phyloP scores from a whole-genome alignment of 2,329 filamentous ascomycete genomes.

The Cryphonectria carpinicola region DNA sequence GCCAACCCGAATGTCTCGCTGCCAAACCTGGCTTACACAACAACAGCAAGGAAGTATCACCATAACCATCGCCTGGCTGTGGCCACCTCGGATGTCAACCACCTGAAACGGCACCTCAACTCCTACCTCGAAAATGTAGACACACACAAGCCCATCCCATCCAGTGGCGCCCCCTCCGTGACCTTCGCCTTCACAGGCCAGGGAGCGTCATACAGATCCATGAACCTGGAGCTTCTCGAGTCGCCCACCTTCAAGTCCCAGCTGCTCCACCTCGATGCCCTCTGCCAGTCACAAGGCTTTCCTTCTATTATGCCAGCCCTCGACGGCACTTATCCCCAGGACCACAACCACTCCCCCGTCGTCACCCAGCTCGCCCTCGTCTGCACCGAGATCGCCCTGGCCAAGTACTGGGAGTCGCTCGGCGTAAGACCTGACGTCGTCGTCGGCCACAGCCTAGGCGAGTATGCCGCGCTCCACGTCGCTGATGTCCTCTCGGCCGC shows the following conservation, averaged over 20 bases:
- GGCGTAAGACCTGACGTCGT: slow-evolving; percentile 49
- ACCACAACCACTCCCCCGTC: slow-evolving; percentile 29
- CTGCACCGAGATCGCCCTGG: slow-evolving; percentile 48
- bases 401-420: slow-evolving; percentile 47
- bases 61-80: slow-evolving; percentile 37
- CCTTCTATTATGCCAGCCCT: slow-evolving; percentile 47
- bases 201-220: slow-evolving; percentile 41
- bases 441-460: slow-evolving; percentile 64
- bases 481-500: slow-evolving; percentile 65
- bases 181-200: slow-evolving; percentile 52
- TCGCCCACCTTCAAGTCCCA: slow-evolving; percentile 40
- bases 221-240: slow-evolving; percentile 41
- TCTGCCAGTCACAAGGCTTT: slow-evolving; percentile 40
- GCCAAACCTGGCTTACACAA: slow-evolving; percentile 56
- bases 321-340: slow-evolving; percentile 38
- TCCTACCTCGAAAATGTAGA: slow-evolving; percentile 27
- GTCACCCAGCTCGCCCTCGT: slow-evolving; percentile 45
- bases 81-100: slow-evolving; percentile 31
- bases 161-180: slow-evolving; percentile 33
- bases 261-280: slow-evolving; percentile 39
- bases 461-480: slow-evolving; percentile 69
- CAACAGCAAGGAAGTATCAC: slow-evolving; percentile 52
- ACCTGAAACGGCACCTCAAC: slow-evolving; percentile 33
- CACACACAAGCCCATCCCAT: slow-evolving; percentile 32
- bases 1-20: slow-evolving; percentile 43